A percentile compares a stretch with the other conserved stretches of the same genome.
phyloP scores from a whole-genome alignment of 108 stramenopile genomes.

The Aurantiochytrium sp. region DNA sequence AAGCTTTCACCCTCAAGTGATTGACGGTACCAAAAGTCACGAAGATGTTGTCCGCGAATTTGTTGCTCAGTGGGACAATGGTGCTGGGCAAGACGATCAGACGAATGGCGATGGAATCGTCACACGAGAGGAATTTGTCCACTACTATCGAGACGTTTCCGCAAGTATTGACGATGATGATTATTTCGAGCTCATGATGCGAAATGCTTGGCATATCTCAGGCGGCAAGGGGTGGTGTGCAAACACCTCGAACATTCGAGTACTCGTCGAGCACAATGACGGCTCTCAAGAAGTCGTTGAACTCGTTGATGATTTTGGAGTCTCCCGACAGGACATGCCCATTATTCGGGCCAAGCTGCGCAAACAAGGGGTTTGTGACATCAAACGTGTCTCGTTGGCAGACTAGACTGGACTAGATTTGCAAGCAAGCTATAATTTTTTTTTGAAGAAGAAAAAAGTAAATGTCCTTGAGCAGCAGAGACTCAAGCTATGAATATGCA shows the following conservation, averaged over 20 bases:
- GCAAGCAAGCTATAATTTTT: not conserved
- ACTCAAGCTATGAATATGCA: too few species aligned
- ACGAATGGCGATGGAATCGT: slow-evolving; percentile 43
- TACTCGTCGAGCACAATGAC: slow-evolving; percentile 45
- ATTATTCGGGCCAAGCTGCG: slow-evolving; percentile 19
- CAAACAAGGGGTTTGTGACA: not conserved
- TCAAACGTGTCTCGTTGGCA: not conserved
- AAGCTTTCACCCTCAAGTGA: slow-evolving; percentile 45
- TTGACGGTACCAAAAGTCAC: slow-evolving; percentile 25
- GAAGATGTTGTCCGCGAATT: slow-evolving; percentile 47
- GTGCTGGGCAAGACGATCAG: slow-evolving; percentile 32
- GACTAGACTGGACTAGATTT: not conserved
- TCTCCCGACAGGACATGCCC: slow-evolving; percentile 24
- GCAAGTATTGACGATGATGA: slow-evolving; percentile 50
- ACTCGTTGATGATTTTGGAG: slow-evolving; percentile 36
- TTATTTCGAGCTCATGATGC: slow-evolving; percentile 60
- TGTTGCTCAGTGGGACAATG: slow-evolving; percentile 20
- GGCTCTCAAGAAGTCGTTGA: slow-evolving; percentile 45
- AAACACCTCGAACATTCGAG: slow-evolving; percentile 34
- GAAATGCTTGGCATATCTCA: slow-evolving; percentile 42
- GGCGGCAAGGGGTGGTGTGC: slow-evolving; percentile 45
- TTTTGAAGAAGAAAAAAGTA: not conserved
- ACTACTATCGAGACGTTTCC: slow-evolving; percentile 51
- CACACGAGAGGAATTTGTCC: slow-evolving; percentile 41
- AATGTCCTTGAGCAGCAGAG: too few species aligned